A percentile compares a stretch with the other conserved stretches of the same genome.
phyloP scores from a whole-genome alignment of 352 stramenopile genomes.

The Aphanomyces stellatus region DNA sequence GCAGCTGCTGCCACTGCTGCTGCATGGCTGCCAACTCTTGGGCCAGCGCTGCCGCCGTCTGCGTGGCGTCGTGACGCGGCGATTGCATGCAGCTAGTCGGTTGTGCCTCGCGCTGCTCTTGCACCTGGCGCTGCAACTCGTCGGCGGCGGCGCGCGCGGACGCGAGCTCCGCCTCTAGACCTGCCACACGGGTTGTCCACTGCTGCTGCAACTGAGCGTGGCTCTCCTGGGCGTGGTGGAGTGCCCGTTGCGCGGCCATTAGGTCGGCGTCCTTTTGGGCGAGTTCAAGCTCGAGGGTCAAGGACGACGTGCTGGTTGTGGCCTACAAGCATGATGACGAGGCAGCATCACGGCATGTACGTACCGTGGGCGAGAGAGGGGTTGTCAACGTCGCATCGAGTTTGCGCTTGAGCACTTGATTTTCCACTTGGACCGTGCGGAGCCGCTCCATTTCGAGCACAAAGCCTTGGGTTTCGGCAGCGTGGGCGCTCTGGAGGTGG shows the following conservation, averaged over 20 bases:
- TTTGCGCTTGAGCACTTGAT: slow-evolving; percentile 79
- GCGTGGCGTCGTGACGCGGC: background rate
- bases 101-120: too few relatives aligned
- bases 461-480: slow-evolving; percentile 84
- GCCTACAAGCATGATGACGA: background rate
- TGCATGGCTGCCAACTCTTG: background rate
- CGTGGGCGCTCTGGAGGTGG: slow-evolving; percentile 46
- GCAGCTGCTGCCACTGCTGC: background rate
- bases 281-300: slow-evolving; percentile 38
- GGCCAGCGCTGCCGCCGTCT: background rate
- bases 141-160: background rate
- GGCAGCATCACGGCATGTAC: background rate
- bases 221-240: slow-evolving; percentile 29
- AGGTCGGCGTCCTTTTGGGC: slow-evolving; percentile 53
- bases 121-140: background rate
- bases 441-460: slow-evolving; percentile 76
- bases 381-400: slow-evolving; percentile 50
- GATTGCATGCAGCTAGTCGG: too few relatives aligned
- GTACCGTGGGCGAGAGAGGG: background rate
- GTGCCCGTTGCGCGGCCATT: slow-evolving; percentile 26
- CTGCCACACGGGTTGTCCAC: background rate
- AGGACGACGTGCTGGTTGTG: background rate
- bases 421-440: slow-evolving; percentile 67
- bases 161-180: background rate
- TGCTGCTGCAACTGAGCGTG: slow-evolving; percentile 25